phyloP scores from a whole-genome alignment of 768 basidiomycete species.

The Pisolithus microcarpus region DNA sequence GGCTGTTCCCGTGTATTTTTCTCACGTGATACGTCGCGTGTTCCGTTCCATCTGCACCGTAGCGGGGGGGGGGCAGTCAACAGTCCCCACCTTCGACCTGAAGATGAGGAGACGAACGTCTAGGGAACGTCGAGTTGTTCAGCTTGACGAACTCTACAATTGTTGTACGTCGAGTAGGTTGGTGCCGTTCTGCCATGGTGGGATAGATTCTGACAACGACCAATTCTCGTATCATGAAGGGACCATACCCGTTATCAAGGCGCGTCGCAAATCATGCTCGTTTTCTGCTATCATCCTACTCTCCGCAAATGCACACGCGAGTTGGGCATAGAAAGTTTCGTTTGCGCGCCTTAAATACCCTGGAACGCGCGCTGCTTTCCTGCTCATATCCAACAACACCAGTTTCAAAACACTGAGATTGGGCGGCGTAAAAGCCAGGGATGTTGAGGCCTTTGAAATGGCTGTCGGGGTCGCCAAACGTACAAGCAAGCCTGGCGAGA shows the following conservation, averaged over 20 bases:
- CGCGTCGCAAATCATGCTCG: constrained; percentile 20
- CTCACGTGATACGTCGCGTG: too few relatives aligned
- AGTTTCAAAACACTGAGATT: constrained; percentile 62
- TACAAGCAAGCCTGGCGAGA: constrained; percentile 55
- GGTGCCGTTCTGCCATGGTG: constrained; percentile 35
- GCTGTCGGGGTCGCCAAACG: constrained; percentile 72
- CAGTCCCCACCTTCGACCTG: too few relatives aligned
- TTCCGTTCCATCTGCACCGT: too few relatives aligned
- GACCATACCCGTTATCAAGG: constrained; percentile 69
- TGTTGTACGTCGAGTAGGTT: too few relatives aligned
- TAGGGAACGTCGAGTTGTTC: too few relatives aligned
- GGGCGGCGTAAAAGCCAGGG: constrained; percentile 61
- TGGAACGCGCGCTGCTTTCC: constrained; percentile 22
- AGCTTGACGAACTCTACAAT: too few relatives aligned
- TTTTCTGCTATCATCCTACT: neutral
- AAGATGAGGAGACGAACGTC: too few relatives aligned
- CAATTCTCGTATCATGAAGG: constrained; percentile 55
- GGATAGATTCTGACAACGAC: constrained; percentile 81
- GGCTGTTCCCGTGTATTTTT: too few relatives aligned
- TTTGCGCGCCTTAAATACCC: constrained; percentile 8
- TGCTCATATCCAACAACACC: constrained; percentile 48
- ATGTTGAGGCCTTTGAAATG: constrained; percentile 69
- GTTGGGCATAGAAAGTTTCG: too few relatives aligned
- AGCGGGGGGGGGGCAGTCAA: too few relatives aligned
- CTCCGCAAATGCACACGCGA: too few relatives aligned